Base-by-base conservation (phyloP, 306 rosid species). In the Quillaja saponaria region DNA sequence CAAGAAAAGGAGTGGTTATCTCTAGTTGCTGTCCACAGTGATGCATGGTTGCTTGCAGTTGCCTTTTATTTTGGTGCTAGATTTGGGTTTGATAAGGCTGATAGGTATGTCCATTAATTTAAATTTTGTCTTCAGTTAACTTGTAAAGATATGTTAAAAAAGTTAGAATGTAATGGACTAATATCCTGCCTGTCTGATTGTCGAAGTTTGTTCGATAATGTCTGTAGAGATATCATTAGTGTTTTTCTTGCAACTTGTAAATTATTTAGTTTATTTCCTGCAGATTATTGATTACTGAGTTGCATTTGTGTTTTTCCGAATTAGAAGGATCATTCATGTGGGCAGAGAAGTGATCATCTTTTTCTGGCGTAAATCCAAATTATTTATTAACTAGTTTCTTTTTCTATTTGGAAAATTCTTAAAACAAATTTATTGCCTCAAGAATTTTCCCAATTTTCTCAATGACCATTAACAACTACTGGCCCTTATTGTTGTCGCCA, bases 61-160 rank as follows among this genome's bases (percentile, higher is more conserved):
- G 95, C 96, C 73, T 91, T 74, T 82, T 91, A 87, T 56, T 91
- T 91, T 58, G 97, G 97, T 39, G 85, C 97, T 55, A 91, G 97
- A 77, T 91, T 91, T 73, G 91, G 96, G 49, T 91, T 91, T 34
- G 96, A 91, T 48, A 83, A 69, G 70, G 56, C 83, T 71, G 96
- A 91, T 58, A 87, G 97, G 97, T 91, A 74, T 68, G 49, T 58
- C 64, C 28, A 2, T 28, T 5, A 53, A 12, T 49, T 10, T 19
- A 33, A 8, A 33, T 49, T 71, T 44, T 62, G 44, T 34, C 28
- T 39, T 50, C 31, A 15, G 66, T 39, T 47, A 66, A 50, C 57
- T 73, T 45, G 21, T 64, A 7, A 37, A 34, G 45, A 53, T 49
- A 13, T 57, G 44, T 39, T 56, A n/a, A 34, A 55, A 18, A 28